phyloP scores from a whole-genome alignment of 2,329 filamentous ascomycete species.

The Trichoderma lentiforme region DNA sequence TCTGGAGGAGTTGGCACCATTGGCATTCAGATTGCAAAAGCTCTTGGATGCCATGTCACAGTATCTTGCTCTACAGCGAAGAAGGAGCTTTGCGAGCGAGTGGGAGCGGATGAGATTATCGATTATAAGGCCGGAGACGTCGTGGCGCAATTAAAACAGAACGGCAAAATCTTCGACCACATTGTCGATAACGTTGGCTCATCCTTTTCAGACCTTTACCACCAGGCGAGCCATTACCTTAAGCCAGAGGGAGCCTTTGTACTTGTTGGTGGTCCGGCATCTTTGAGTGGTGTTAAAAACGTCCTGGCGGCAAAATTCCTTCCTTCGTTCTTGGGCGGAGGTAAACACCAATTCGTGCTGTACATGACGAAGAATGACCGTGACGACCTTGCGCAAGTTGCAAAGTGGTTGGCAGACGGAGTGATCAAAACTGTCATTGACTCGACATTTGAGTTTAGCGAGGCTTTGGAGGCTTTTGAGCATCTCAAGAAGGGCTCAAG shows the following conservation, averaged over 20 bases:
- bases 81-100: constrained; percentile 50
- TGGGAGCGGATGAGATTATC: constrained; percentile 64
- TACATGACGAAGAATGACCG: constrained; percentile 39
- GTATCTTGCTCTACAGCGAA: constrained; percentile 60
- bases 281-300: constrained; percentile 25
- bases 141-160: constrained; percentile 42
- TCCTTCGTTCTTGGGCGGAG: constrained; percentile 38
- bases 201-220: constrained; percentile 50
- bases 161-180: constrained; percentile 47
- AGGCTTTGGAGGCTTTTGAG: constrained; percentile 55
- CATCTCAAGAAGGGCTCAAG: constrained; percentile 57
- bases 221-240: constrained; percentile 48
- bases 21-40: constrained; percentile 63
- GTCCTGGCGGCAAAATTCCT: constrained; percentile 27
- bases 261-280: constrained; percentile 44
- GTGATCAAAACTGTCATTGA: constrained; percentile 57
- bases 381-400: constrained; percentile 49
- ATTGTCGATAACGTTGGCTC: constrained; percentile 60
- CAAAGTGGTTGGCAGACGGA: constrained; percentile 54
- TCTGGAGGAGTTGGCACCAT: constrained; percentile 61
- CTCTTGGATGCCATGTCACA: constrained; percentile 58
- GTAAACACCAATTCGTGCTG: constrained; percentile 41
- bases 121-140: constrained; percentile 57
- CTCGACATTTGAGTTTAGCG: constrained; percentile 52
- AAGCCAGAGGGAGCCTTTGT: constrained; percentile 47